Base-by-base conservation (phyloP, 2,329 filamentous ascomycete species). In the Coniochaeta pulveracea region DNA sequence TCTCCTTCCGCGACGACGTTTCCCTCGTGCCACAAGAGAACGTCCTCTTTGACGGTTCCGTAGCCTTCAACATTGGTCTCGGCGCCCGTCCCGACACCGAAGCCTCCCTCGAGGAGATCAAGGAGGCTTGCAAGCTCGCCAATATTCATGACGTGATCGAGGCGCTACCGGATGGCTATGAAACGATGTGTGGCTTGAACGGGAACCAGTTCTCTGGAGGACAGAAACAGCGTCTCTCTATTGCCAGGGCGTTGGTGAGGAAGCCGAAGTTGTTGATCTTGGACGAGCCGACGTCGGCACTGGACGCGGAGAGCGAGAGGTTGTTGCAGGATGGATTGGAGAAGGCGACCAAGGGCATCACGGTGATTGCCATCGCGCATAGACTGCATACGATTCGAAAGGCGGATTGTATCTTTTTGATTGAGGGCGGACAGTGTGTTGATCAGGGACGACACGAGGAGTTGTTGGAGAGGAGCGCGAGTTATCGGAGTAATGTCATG, bases 321-420 rank as follows among this genome's bases (percentile, higher is more conserved):
- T 72, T 85, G 3, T 80, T 88, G 19, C 82, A 89, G 56, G 77
- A 72, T 0, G 83, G 83, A 0, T 64, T 89, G 11, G 82, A 95
- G 52, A 75, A 76, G 39, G 85, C 85, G 3, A 76, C 83, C 7
- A 77, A 80, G 61, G 85, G 78, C 29, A 72, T 85, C 34, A 93
- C 85, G 6, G 95, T 89, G 0, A 88, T 96, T 42, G 88, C 88
- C 1, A 88, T 96, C 3, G 89, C 89, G 5, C 89, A 96, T 58
- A 69, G 89, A 16, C 62, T 96, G 7, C 84, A 76, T 47, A 95
- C 89, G 0, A 94, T 95, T 37, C 84, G 93, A 51, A 88, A 89
- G 52, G 89, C 89, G 0, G 88, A 96, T 52, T 60, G 88, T 27
- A 95, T 96, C 46, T 95, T 91, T 43, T 88, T 95, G n/a, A 89